These are phyloP conservation scores for Gossypium raimondii DNA, from an alignment of 345 rosid genomes.

Conservation along the genomic window DNA sequence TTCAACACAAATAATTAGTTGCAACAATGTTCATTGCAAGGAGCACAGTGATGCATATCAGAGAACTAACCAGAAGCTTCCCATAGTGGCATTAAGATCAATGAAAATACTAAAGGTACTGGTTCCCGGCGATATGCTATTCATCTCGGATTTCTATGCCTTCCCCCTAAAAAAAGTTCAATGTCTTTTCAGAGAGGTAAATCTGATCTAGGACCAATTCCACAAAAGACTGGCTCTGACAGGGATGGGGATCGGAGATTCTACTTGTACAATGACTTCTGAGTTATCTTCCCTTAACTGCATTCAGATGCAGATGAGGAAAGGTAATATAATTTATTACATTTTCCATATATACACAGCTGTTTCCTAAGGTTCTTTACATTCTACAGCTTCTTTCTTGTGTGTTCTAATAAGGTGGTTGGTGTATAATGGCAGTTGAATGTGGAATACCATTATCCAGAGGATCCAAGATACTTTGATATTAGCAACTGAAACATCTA, in stretches of 20 bases:
- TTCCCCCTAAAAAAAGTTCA: conserved; percentile 50
- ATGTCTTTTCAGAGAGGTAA: conserved; percentile 47
- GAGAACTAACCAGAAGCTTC: conserved; percentile 24
- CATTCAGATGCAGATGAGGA: conserved; percentile 93
- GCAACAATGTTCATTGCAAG: conserved; percentile 26
- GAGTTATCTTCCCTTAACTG: conserved; percentile 91
- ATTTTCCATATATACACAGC: neutral
- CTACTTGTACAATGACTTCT: conserved; percentile 80
- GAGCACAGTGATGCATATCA: conserved; percentile 22
- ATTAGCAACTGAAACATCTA: conserved; percentile 43
- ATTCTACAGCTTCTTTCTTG: neutral
- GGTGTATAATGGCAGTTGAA: conserved; percentile 53
- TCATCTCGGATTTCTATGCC: conserved; percentile 81
- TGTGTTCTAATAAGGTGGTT: conserved; percentile 14
- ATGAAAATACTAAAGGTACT: conserved; percentile 42
- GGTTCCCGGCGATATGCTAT: conserved; percentile 89
- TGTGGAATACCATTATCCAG: conserved; percentile 84
- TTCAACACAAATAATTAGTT: conserved; percentile 26
- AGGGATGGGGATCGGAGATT: conserved; percentile 58
- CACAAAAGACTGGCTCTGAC: conserved; percentile 32
- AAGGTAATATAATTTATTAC: conserved; percentile 50
- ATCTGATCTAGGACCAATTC: conserved; percentile 36
- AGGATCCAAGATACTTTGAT: conserved; percentile 79
- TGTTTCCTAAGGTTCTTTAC: neutral
- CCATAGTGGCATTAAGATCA: conserved; percentile 44